A percentile compares a stretch with the other conserved stretches of the same genome.
Conservation (phyloP, 495 filamentous ascomycete genomes). For the Terfezia claveryi region DNA sequence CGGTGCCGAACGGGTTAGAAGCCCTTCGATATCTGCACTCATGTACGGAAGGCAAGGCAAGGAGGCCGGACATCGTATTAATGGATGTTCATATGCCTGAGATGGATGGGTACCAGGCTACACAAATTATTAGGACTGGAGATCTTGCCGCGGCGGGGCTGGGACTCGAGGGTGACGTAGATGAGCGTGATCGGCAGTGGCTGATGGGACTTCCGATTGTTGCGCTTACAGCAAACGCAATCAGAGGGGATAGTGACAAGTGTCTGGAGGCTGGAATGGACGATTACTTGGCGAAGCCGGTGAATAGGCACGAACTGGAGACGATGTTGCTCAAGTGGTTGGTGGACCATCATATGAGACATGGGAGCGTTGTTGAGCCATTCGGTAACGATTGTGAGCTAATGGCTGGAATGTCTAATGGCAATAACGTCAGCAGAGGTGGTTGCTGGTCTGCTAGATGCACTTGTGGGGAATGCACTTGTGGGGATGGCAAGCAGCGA, state of each 20-base stretch:
- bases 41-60: conserved; percentile 25
- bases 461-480: too few relatives aligned
- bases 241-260: conserved; percentile 61
- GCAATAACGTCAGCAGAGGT: too few relatives aligned
- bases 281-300: conserved; percentile 62
- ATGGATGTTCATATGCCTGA: conserved; percentile 82
- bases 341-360: too few relatives aligned
- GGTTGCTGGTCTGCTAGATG: too few relatives aligned
- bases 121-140: conserved; percentile 37
- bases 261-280: conserved; percentile 61
- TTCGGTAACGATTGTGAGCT: too few relatives aligned
- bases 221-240: conserved; percentile 63
- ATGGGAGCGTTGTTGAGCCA: too few relatives aligned
- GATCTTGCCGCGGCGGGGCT: conserved; percentile 1
- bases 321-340: conserved; percentile 44
- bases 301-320: conserved; percentile 44
- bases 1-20: conserved; percentile 44
- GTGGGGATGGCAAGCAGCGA: too few relatives aligned
- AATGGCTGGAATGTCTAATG: too few relatives aligned
- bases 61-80: conserved; percentile 40
- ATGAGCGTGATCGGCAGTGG: conserved; percentile 2
- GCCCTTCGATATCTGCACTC: conserved; percentile 43
- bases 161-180: not conserved
- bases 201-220: conserved; percentile 37
- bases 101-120: conserved; percentile 58